Evolutionary conservation across 768 basidiomycete genomes (phyloP).

Genomic region (Boletus fagicola): DNA sequence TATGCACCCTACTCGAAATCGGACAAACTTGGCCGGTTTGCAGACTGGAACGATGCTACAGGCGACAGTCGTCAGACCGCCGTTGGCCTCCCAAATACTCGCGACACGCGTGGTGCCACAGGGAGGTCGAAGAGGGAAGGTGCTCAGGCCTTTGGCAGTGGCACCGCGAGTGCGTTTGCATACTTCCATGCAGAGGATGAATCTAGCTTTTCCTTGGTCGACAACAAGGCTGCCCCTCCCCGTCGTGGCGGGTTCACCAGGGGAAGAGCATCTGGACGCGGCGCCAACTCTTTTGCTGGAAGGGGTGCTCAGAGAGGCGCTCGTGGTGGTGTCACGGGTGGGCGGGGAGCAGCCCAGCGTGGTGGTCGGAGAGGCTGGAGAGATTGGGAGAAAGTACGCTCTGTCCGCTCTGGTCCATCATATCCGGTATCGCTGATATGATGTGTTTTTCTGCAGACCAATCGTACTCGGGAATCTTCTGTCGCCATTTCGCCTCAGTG

Average conservation of each 20-base stretch:
- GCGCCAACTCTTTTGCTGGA: slow-evolving; percentile 33
- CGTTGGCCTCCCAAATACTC: slow-evolving; percentile 46
- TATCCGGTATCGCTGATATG: slow-evolving; percentile 1
- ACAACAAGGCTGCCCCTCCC: slow-evolving; percentile 72
- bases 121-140: slow-evolving; percentile 71
- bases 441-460: slow-evolving; percentile 46
- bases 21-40: slow-evolving; percentile 96
- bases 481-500: slow-evolving; percentile 91
- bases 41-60: slow-evolving; percentile 91
- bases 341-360: slow-evolving; percentile 41
- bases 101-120: slow-evolving; percentile 49
- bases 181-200: slow-evolving; percentile 99
- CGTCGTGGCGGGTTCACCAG: slow-evolving; percentile 69
- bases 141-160: slow-evolving; percentile 85
- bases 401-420: background rate
- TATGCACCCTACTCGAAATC: slow-evolving; percentile 99
- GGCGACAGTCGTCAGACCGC: slow-evolving; percentile 59
- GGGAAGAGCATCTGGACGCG: slow-evolving; percentile 42
- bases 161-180: slow-evolving; percentile 86
- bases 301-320: slow-evolving; percentile 47
- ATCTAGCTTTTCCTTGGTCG: slow-evolving; percentile 93
- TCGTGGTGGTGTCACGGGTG: slow-evolving; percentile 43
- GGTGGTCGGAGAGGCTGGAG: slow-evolving; percentile 72
- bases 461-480: slow-evolving; percentile 86
- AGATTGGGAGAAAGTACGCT: slow-evolving; percentile 87